Base-by-base conservation (phyloP, 768 basidiomycete species). In the Amanita thiersii region DNA sequence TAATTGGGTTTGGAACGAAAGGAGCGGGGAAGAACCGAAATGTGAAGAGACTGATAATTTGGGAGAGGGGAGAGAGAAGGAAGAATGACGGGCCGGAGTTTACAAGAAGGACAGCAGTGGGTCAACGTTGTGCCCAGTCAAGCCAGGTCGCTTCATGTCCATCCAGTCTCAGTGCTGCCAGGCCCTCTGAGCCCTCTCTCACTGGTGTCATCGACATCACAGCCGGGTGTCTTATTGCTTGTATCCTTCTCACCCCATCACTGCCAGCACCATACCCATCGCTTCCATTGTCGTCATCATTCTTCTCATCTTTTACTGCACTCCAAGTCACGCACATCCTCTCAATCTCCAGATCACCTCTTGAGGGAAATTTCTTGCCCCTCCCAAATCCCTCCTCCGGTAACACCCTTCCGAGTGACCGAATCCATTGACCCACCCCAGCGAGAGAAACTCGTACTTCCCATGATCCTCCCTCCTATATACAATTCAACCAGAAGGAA, bases 391-490 rank as follows among this genome's bases (percentile, higher is more conserved):
- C 73, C 0, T 53, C 50, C 18, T 53, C 34, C n/a, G 70, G 64
- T 5, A 57, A 40, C 9, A 75, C 40, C 12, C 60, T 65, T 0
- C 77, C 78, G 1, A 81, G 51, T 10, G 73, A 72, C 19, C 74
- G 69, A 9, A 80, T 59, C 73, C 75, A 79, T 37, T 68, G 66
- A 1, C 69, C 75, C 1, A 77, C 73, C 0, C 64, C 70, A 23
- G 72, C 73, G 1, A 81, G 65, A 3, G 78, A 79, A 9, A 78
- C 75, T 4, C 68, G 69, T 1, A 80, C 73, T 51, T 74, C 72
- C 66, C 70, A 78, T 3, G 75, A 75, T 5, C 77, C 75, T 15
- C 79, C 79, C 43, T 75, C 72, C 77, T 79, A 45, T 19, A 14
- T 6, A 25, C 4, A 38, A 15, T 3, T 5, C 29, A 24, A 40